A percentile compares a stretch with the other conserved stretches of the same genome.
phyloP scores from a whole-genome alignment of 164 flowering plant genomes.

The Chloranthus sessilifolius region DNA sequence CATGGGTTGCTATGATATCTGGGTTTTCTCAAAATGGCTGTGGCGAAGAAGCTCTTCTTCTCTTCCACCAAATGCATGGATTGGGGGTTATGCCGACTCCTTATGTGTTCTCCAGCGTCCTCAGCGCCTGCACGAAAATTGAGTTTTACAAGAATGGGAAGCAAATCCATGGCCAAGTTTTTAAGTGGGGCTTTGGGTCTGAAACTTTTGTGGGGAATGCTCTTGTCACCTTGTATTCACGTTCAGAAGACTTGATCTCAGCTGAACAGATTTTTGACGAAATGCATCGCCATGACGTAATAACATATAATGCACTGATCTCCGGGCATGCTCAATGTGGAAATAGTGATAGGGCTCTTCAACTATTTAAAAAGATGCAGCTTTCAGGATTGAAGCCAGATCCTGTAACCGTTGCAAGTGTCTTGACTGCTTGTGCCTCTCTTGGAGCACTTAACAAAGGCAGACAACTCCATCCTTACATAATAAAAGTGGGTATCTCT shows the following conservation, averaged over 20 bases:
- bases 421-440: slow-evolving; percentile 23
- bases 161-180: slow-evolving; percentile 24
- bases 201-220: slow-evolving; percentile 30
- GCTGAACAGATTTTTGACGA: slow-evolving; percentile 17
- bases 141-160: slow-evolving; percentile 17
- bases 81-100: slow-evolving; percentile 20
- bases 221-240: slow-evolving; percentile 19
- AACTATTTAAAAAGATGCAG: slow-evolving; percentile 23
- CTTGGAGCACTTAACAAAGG: slow-evolving; percentile 20
- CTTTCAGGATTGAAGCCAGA: slow-evolving; percentile 21
- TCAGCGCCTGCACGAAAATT: slow-evolving; percentile 22
- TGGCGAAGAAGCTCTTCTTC: slow-evolving; percentile 21
- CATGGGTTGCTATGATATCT: slow-evolving; percentile 35
- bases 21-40: slow-evolving; percentile 22
- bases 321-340: slow-evolving; percentile 24
- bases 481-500: slow-evolving; percentile 17
- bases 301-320: slow-evolving; percentile 27
- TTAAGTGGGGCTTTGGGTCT: slow-evolving; percentile 20
- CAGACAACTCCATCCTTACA: slow-evolving; percentile 19
- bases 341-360: slow-evolving; percentile 18
- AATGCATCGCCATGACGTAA: slow-evolving; percentile 16
- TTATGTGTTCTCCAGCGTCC: slow-evolving; percentile 21
- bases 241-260: slow-evolving; percentile 13
- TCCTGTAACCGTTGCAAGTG: slow-evolving; percentile 22
- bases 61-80: slow-evolving; percentile 16